These are phyloP conservation scores for Kuraishia cidri DNA, from an alignment of 805 yeast species.

Conservation along the genomic window DNA sequence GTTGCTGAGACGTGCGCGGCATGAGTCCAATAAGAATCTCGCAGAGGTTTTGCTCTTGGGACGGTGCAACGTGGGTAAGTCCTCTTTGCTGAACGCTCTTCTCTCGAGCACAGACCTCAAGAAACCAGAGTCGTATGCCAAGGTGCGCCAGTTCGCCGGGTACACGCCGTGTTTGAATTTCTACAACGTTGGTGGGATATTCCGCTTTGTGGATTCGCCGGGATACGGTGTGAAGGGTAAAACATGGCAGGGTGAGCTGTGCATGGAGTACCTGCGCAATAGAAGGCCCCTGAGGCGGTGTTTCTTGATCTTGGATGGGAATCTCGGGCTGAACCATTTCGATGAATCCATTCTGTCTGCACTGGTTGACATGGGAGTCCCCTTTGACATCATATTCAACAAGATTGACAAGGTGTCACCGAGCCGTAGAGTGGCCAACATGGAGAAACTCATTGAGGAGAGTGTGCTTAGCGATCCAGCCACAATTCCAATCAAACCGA, in stretches of 20 bases:
- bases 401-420: constrained; percentile 55
- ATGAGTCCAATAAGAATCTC: constrained; percentile 16
- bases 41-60: constrained; percentile 80
- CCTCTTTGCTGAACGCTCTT: constrained; percentile 61
- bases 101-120: constrained; percentile 28
- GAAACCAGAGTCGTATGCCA: constrained; percentile 30
- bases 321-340: constrained; percentile 46
- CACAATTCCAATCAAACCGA: constrained; percentile 23
- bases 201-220: constrained; percentile 77
- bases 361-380: constrained; percentile 44
- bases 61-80: constrained; percentile 81
- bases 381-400: constrained; percentile 70
- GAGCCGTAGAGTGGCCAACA: constrained; percentile 16
- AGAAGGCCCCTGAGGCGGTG: constrained; percentile 48
- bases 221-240: constrained; percentile 80
- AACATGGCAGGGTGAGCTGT: constrained; percentile 58
- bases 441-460: constrained; percentile 27
- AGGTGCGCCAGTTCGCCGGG: constrained; percentile 23
- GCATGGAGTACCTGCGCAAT: constrained; percentile 49
- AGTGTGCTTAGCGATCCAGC: constrained; percentile 28
- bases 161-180: constrained; percentile 60
- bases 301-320: constrained; percentile 53
- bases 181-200: constrained; percentile 52
- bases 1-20: no score
- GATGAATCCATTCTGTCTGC: constrained; percentile 46